These are phyloP conservation scores for Casuarina cunninghamiana DNA, from an alignment of 306 rosid species.

Conservation along the genomic window DNA sequence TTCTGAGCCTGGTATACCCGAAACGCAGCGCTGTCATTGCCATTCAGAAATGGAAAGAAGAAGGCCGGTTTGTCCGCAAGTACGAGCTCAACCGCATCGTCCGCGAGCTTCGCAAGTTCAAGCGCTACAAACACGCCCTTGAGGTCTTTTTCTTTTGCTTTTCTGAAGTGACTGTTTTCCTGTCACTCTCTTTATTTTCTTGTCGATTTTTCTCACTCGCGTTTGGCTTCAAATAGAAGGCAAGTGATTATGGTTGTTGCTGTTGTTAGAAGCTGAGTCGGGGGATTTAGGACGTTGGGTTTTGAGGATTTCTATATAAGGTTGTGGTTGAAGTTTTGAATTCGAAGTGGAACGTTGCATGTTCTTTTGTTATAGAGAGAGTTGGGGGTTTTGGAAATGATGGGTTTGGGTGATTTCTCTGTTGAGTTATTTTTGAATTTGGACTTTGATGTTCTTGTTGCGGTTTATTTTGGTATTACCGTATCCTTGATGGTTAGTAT, in stretches of 20 bases:
- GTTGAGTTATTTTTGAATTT: neutral
- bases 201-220: neutral
- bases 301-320: neutral
- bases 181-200: neutral
- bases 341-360: neutral
- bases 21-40: conserved; percentile 82
- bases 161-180: neutral
- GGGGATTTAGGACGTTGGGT: neutral
- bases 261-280: neutral
- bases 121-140: conserved; percentile 86
- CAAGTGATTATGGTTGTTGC: neutral
- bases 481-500: neutral
- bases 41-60: conserved; percentile 83
- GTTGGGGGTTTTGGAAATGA: neutral
- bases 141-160: conserved; percentile 50
- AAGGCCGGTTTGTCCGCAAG: conserved; percentile 64
- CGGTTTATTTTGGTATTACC: neutral
- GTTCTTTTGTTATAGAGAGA: neutral
- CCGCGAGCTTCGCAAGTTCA: conserved; percentile 84
- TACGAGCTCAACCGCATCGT: conserved; percentile 86
- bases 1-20: conserved; percentile 63
- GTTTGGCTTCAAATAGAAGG: neutral
- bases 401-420: neutral
- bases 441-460: neutral
- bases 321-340: neutral